Evolutionary conservation across 1,284 basidiomycete species (phyloP).

Genomic region (Veloporphyrellus conicus): DNA sequence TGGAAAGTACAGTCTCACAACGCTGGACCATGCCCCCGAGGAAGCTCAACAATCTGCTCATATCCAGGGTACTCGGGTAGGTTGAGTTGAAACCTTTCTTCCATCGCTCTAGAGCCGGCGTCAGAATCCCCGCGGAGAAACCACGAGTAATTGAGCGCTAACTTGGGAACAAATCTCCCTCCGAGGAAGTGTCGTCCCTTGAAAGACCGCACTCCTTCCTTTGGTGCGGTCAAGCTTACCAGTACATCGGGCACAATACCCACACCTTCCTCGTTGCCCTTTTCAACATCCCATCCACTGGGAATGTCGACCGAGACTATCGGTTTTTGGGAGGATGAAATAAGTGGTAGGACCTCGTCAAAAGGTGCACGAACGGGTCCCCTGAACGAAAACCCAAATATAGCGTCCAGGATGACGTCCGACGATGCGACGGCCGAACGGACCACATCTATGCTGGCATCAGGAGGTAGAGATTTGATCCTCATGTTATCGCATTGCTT

Average conservation of each 20-base stretch:
- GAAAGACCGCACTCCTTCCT: conserved; percentile 77
- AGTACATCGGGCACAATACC: conserved; percentile 75
- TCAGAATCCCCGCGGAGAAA: conserved; percentile 1
- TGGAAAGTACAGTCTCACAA: conserved; percentile 7
- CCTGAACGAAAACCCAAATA: conserved; percentile 97
- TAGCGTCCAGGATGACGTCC: conserved; percentile 90
- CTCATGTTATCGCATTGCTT: conserved; percentile 85
- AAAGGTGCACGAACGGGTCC: conserved; percentile 87
- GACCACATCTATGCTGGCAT: conserved; percentile 49
- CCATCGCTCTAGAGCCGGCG: conserved; percentile 50
- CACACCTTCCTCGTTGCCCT: conserved; percentile 57
- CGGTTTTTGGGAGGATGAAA: conserved; percentile 64
- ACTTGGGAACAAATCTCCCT: conserved; percentile 89
- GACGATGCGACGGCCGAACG: conserved; percentile 52
- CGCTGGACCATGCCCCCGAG: conserved; percentile 14
- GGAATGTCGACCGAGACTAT: conserved; percentile 95
- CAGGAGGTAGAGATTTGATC: conserved; percentile 62
- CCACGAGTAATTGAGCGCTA: conserved; percentile 25
- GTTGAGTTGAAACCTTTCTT: conserved; percentile 71
- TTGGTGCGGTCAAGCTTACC: conserved; percentile 90
- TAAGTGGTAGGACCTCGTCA: conserved; percentile 64
- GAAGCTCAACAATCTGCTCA: conserved; percentile 78
- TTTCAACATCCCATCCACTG: conserved; percentile 91
- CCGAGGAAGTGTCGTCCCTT: conserved; percentile 73
- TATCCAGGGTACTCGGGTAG: conserved; percentile 72